Conservation (phyloP, 805 yeast genomes). For the Candida rishiriensis region DNA sequence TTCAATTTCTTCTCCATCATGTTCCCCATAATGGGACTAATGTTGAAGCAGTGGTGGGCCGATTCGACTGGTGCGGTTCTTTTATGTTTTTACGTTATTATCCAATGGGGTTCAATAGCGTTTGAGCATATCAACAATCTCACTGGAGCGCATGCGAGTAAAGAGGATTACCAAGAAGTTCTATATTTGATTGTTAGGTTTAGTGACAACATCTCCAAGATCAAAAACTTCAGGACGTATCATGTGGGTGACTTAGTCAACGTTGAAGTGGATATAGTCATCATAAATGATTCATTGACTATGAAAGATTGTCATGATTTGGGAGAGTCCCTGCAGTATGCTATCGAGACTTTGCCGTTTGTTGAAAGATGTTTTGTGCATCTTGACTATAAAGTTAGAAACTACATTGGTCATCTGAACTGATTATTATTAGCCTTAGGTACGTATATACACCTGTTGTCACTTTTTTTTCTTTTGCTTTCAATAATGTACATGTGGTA, state of each 20-base stretch:
- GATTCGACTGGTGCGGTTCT: conserved; percentile 71
- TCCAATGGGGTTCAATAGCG: conserved; percentile 61
- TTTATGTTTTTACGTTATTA: conserved; percentile 57
- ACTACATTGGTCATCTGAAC: conserved; percentile 34
- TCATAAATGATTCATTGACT: conserved; percentile 42
- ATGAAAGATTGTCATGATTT: conserved; percentile 73
- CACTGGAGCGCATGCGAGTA: conserved; percentile 68
- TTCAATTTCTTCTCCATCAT: conserved; percentile 68
- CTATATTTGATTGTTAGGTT: conserved; percentile 65
- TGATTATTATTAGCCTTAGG: neutral
- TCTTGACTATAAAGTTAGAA: conserved; percentile 50
- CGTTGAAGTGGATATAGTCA: conserved; percentile 71
- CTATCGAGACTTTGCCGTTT: conserved; percentile 69
- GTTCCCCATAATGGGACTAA: conserved; percentile 60
- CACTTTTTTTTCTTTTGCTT: no score
- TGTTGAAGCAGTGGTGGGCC: conserved; percentile 58
- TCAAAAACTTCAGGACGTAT: conserved; percentile 65
- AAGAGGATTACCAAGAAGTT: conserved; percentile 59
- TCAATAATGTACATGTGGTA: no score
- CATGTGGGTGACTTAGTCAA: conserved; percentile 75
- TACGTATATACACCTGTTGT: no score
- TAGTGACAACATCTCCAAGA: conserved; percentile 58
- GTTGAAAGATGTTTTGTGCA: conserved; percentile 84
- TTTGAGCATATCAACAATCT: conserved; percentile 70
- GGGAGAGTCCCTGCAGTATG: conserved; percentile 78